phyloP scores from a whole-genome alignment of 2,329 filamentous ascomycete species.

The Ceratocystis destructans region DNA sequence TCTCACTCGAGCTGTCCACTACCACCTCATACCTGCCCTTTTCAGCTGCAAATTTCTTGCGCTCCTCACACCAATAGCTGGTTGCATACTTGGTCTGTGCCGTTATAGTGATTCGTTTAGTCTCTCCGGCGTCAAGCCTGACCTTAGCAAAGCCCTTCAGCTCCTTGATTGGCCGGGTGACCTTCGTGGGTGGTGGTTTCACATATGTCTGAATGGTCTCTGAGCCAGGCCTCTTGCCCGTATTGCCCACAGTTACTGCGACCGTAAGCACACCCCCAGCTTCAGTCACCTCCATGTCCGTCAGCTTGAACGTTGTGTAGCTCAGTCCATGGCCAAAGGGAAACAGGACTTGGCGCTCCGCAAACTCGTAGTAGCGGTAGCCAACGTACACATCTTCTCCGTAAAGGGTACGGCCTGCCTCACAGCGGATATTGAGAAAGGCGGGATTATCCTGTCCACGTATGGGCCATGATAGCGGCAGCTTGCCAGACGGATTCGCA shows the following conservation, averaged over 20 bases:
- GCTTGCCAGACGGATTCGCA: slow-evolving; percentile 59
- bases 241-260: slow-evolving; percentile 45
- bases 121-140: slow-evolving; percentile 45
- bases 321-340: slow-evolving; percentile 69
- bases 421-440: slow-evolving; percentile 59
- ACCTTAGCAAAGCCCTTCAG: slow-evolving; percentile 55
- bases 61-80: slow-evolving; percentile 57
- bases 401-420: slow-evolving; percentile 59
- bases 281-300: slow-evolving; percentile 33
- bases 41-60: slow-evolving; percentile 51
- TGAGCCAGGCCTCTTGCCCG: slow-evolving; percentile 38
- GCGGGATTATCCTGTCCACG: slow-evolving; percentile 53
- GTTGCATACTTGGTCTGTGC: slow-evolving; percentile 50
- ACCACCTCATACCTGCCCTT: slow-evolving; percentile 50
- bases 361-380: slow-evolving; percentile 66
- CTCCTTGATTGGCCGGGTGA: slow-evolving; percentile 47
- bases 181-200: slow-evolving; percentile 35
- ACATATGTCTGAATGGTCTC: slow-evolving; percentile 48
- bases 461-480: slow-evolving; percentile 60
- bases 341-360: slow-evolving; percentile 52
- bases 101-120: slow-evolving; percentile 41
- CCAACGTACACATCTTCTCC: slow-evolving; percentile 71
- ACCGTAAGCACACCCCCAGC: slow-evolving; percentile 51
- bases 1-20: slow-evolving; percentile 43
- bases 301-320: slow-evolving; percentile 55